Evolutionary conservation across 495 filamentous ascomycete genomes (phyloP).

Genomic region (Pyronema domesticum): DNA sequence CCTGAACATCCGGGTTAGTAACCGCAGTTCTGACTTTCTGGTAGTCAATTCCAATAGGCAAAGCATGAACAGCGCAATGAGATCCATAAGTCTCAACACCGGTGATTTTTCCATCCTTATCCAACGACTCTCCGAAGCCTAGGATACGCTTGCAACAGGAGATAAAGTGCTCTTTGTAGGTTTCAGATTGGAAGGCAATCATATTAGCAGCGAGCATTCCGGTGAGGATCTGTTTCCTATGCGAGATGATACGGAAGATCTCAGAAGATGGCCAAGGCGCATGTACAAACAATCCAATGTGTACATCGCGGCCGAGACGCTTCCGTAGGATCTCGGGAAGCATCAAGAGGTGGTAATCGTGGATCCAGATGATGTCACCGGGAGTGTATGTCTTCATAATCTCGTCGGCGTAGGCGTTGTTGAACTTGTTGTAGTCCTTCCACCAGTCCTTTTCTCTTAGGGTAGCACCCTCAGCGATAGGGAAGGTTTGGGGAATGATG

Average conservation of each 20-base stretch:
- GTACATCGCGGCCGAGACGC: conserved; percentile 56
- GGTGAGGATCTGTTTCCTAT: conserved; percentile 70
- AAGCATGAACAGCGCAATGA: conserved; percentile 73
- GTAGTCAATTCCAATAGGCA: conserved; percentile 80
- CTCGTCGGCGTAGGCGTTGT: conserved; percentile 69
- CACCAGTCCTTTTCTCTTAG: conserved; percentile 62
- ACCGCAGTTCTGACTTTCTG: conserved; percentile 52
- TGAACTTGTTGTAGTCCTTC: conserved; percentile 76
- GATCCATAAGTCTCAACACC: conserved; percentile 78
- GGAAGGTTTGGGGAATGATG: conserved; percentile 49
- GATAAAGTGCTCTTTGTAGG: conserved; percentile 78
- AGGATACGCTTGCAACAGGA: conserved; percentile 81
- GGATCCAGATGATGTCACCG: conserved; percentile 76
- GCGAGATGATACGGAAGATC: conserved; percentile 68
- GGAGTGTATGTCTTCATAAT: conserved; percentile 73
- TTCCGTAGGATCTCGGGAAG: conserved; percentile 72
- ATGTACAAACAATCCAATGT: conserved; percentile 82
- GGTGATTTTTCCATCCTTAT: conserved; percentile 32
- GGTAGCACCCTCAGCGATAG: conserved; percentile 53
- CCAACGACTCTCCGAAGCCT: conserved; percentile 52
- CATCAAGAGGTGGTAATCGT: conserved; percentile 80
- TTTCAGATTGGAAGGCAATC: conserved; percentile 82
- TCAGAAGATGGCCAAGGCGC: conserved; percentile 88
- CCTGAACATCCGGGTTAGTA: conserved; percentile 43
- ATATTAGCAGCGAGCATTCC: conserved; percentile 79